phyloP scores from a whole-genome alignment of 2,329 filamentous ascomycete species.

The Sporothrix curviconia region DNA sequence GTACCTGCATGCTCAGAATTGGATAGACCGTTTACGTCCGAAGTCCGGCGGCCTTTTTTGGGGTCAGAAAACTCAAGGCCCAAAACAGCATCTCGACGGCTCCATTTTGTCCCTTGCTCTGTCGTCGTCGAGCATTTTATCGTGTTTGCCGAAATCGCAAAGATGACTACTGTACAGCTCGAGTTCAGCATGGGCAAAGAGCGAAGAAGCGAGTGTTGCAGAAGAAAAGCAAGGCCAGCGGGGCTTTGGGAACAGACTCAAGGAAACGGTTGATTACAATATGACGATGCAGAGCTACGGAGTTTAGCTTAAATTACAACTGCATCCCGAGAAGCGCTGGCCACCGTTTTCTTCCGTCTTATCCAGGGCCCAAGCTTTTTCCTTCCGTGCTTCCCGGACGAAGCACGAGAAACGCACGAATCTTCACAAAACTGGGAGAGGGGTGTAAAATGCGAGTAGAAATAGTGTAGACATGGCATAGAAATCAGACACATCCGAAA shows the following conservation, averaged over 20 bases:
- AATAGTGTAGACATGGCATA: no score
- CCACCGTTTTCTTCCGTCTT: not conserved
- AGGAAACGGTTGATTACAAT: not conserved
- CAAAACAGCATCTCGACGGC: not conserved
- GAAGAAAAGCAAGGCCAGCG: not conserved
- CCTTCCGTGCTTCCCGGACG: slow-evolving; percentile 6
- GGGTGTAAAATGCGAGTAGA: not conserved
- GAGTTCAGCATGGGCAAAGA: not conserved
- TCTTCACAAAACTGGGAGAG: not conserved
- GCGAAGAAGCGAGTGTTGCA: not conserved
- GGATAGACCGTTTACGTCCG: no score
- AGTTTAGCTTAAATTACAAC: no score
- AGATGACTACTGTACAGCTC: no score
- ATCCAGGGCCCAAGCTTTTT: not conserved
- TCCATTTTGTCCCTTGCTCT: not conserved
- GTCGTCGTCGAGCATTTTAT: not conserved
- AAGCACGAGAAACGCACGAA: not conserved
- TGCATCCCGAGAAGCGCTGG: no score
- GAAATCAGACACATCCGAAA: no score
- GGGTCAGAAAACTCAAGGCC: no score
- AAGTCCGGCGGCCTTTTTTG: no score
- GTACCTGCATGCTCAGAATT: no score
- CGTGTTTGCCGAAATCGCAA: not conserved
- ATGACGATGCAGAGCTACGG: no score
- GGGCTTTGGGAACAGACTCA: not conserved